phyloP scores from a whole-genome alignment of 495 filamentous ascomycete species.

The Trichocladium antarcticum region DNA sequence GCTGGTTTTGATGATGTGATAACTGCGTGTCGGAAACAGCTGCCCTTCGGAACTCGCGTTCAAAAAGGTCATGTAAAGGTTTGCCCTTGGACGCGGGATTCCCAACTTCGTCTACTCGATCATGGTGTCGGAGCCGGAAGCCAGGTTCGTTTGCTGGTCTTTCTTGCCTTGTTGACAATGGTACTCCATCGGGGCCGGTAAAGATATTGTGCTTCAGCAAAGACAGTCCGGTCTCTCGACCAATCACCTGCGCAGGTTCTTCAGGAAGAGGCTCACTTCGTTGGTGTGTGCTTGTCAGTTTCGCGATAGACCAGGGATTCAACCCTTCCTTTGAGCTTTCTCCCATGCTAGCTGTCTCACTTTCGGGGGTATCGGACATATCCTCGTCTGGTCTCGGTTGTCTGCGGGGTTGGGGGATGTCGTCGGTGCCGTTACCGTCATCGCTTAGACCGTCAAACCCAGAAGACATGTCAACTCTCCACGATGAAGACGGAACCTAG shows the following conservation, averaged over 20 bases:
- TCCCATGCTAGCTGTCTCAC: not conserved
- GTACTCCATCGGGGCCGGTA: not conserved
- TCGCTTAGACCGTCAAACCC: slow-evolving; percentile 9
- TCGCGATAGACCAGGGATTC: slow-evolving; percentile 24
- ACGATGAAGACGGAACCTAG: slow-evolving; percentile 3
- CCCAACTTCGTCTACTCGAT: not conserved
- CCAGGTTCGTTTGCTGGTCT: too few relatives aligned
- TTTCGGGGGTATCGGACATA: not conserved
- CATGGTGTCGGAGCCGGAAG: not conserved
- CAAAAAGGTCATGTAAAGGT: not conserved
- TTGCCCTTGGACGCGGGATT: not conserved
- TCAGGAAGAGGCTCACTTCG: not conserved
- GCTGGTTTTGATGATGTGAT: not conserved
- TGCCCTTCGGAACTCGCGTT: not conserved
- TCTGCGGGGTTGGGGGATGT: not conserved
- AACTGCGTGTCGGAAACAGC: not conserved
- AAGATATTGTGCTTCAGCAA: not conserved
- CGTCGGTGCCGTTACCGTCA: not conserved
- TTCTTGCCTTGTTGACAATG: not conserved
- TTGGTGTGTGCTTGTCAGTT: not conserved
- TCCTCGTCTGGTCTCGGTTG: not conserved
- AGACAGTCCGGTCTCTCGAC: not conserved
- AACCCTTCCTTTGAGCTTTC: slow-evolving; percentile 10
- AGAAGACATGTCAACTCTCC: slow-evolving; percentile 17
- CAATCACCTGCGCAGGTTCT: not conserved